Evolutionary conservation across 768 basidiomycete species (phyloP).

Genomic region (Xerocomellus intermedius): DNA sequence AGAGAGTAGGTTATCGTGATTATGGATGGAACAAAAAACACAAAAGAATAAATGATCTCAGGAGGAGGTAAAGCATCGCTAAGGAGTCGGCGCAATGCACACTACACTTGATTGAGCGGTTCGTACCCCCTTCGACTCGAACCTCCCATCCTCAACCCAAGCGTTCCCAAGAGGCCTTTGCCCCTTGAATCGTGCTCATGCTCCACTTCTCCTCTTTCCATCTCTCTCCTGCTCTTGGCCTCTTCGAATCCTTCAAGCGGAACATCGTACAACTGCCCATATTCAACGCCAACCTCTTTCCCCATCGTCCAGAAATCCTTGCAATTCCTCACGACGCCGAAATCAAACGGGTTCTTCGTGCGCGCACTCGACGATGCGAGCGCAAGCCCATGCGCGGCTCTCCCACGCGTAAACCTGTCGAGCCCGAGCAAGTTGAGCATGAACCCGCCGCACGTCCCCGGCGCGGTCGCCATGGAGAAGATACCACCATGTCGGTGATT

Average conservation of each 20-base stretch:
- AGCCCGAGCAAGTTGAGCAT: conserved; percentile 89
- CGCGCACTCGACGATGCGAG: conserved; percentile 52
- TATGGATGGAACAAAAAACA: neutral
- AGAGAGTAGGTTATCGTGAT: neutral
- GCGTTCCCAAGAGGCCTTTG: conserved; percentile 38
- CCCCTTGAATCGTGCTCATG: conserved; percentile 49
- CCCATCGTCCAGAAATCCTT: conserved; percentile 94
- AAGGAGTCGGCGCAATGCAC: neutral
- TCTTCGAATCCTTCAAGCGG: conserved; percentile 82
- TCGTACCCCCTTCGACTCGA: conserved; percentile 36
- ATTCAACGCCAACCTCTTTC: conserved; percentile 84
- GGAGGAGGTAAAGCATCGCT: no score
- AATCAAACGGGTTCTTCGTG: conserved; percentile 89
- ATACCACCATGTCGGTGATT: conserved; percentile 42
- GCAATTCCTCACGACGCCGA: conserved; percentile 76
- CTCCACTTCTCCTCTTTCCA: conserved; percentile 40
- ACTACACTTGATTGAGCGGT: conserved; percentile 32
- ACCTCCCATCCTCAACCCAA: conserved; percentile 37
- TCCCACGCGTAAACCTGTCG: conserved; percentile 91
- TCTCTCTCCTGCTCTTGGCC: conserved; percentile 58
- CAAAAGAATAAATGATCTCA: neutral
- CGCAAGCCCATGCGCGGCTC: conserved; percentile 83
- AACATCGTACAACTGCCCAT: conserved; percentile 86
- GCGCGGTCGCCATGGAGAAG: conserved; percentile 34
- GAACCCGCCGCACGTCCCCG: conserved; percentile 50